Evolutionary conservation across 2,329 filamentous ascomycete genomes (phyloP).

Genomic region (Microcyclospora pomicola): DNA sequence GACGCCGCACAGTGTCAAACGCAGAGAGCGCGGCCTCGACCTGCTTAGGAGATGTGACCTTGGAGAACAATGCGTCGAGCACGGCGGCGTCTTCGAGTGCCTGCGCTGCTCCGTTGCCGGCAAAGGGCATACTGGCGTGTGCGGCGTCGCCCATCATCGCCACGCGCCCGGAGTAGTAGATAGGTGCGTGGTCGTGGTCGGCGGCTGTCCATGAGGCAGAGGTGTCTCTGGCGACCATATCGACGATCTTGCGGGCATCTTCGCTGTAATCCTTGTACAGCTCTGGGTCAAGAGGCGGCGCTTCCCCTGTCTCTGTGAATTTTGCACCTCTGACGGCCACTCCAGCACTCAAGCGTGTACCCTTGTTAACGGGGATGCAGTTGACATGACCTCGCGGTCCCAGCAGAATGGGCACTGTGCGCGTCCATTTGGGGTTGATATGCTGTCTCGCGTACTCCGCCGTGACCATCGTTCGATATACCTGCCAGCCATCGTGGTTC

Average conservation of each 20-base stretch:
- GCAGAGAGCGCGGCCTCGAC: slow-evolving; percentile 15
- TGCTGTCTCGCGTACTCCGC: slow-evolving; percentile 16
- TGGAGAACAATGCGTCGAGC: slow-evolving; percentile 19
- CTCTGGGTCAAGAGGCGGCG: slow-evolving; percentile 12
- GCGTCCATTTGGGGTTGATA: slow-evolving; percentile 19
- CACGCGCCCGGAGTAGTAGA: slow-evolving; percentile 17
- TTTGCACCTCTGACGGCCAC: slow-evolving; percentile 16
- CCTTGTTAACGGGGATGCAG: slow-evolving; percentile 19
- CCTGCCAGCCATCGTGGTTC: slow-evolving; percentile 21
- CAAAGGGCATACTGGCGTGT: slow-evolving; percentile 26
- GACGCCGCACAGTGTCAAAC: slow-evolving; percentile 16
- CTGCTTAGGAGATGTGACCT: slow-evolving; percentile 6
- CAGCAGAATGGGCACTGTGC: slow-evolving; percentile 19
- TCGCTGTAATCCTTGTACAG: slow-evolving; percentile 16
- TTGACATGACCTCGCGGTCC: slow-evolving; percentile 21
- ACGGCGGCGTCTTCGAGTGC: slow-evolving; percentile 27
- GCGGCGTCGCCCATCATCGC: slow-evolving; percentile 27
- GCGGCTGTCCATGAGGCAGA: slow-evolving; percentile 18
- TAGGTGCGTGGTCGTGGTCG: slow-evolving; percentile 23
- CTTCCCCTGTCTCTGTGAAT: slow-evolving; percentile 6
- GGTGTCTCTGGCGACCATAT: slow-evolving; percentile 16
- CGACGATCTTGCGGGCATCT: slow-evolving; percentile 16
- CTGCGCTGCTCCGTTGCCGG: slow-evolving; percentile 25
- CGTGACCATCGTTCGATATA: slow-evolving; percentile 20
- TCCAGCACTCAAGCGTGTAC: slow-evolving; percentile 16